These are phyloP conservation scores for Pisolithus thermaeus DNA, from an alignment of 1,284 basidiomycete species.

Conservation along the genomic window DNA sequence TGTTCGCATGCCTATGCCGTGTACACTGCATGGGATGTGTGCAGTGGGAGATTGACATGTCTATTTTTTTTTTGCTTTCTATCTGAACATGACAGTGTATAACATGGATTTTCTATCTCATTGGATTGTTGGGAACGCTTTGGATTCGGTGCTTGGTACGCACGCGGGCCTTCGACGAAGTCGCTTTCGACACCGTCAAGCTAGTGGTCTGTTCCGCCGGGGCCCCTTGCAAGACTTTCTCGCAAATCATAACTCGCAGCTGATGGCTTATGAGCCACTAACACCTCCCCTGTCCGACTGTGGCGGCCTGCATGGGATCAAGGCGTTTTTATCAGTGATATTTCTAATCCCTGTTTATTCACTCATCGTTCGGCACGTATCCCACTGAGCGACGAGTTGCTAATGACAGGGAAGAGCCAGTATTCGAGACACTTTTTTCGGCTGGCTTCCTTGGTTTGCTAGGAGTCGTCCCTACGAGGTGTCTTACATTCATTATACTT, in stretches of 20 bases:
- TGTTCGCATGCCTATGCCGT: background rate
- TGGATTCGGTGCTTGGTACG: too few relatives aligned
- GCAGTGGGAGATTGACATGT: background rate
- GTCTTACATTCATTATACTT: slow-evolving; percentile 28
- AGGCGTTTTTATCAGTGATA: background rate
- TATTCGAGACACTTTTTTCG: slow-evolving; percentile 40
- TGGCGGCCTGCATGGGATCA: background rate
- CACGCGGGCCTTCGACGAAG: too few relatives aligned
- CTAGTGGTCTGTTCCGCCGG: too few relatives aligned
- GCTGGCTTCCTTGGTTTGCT: slow-evolving; percentile 27
- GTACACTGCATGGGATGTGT: background rate
- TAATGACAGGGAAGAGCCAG: slow-evolving; percentile 33
- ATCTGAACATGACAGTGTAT: background rate
- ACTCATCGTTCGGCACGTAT: slow-evolving; percentile 21
- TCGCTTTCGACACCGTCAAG: too few relatives aligned
- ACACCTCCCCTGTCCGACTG: background rate
- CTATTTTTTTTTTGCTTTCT: background rate
- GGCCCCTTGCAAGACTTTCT: too few relatives aligned
- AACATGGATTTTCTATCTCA: too few relatives aligned
- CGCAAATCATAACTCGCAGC: too few relatives aligned
- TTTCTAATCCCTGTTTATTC: slow-evolving; percentile 9
- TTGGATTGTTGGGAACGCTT: too few relatives aligned
- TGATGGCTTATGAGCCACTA: background rate
- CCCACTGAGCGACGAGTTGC: slow-evolving; percentile 35
- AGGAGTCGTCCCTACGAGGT: slow-evolving; percentile 44